Evolutionary conservation across 139 green algal species (phyloP), one percentile per base, ranked within the genome.

Genomic region (Picochlorum sp.): DNA sequence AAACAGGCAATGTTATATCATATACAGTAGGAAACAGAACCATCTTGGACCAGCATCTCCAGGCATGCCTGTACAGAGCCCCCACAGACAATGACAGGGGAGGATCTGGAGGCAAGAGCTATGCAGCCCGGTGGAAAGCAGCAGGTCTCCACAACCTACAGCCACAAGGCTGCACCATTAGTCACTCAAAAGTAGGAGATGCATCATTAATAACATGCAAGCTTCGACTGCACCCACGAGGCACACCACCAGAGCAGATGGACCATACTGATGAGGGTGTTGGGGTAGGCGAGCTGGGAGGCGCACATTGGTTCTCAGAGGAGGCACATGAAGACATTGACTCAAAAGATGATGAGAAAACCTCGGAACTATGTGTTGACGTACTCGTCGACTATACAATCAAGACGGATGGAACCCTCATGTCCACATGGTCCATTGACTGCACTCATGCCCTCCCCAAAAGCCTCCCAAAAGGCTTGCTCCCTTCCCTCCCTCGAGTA

Each of bases 61-160:
- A 30, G 11, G 75, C 79, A 5, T 86, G 74, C 62, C 77, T 95
- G 45, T 89, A 84, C 69, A 73, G 89, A 9, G 85, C 89, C 0
- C 58, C 76, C 44, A 95, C 86, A 18, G 89, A 96, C 80, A 96
- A 96, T 73, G 89, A 96, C 80, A 65, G 77, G 0, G 89, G 88
- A 41, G 89, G 89, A 47, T 73, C 57, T 0, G 73, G 69, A 3
- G 85, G 86, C 51, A 81, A 47, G 57, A 89, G 80, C 80, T 86
- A 90, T 57, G 77, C 81, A 4, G 77, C 68, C 10, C 64, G 86
- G 31, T 86, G 80, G 80, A 80, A 80, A 59, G 70, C 69, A 16
- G 80, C 80, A 9, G 80, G 80, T 3, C 71, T 86, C 20, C 68
- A 86, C 34, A n/a, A 71, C 30, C 57, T 85, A 62, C 62, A 54